Base-by-base conservation (phyloP, 768 basidiomycete genomes). In the Russula sp. region DNA sequence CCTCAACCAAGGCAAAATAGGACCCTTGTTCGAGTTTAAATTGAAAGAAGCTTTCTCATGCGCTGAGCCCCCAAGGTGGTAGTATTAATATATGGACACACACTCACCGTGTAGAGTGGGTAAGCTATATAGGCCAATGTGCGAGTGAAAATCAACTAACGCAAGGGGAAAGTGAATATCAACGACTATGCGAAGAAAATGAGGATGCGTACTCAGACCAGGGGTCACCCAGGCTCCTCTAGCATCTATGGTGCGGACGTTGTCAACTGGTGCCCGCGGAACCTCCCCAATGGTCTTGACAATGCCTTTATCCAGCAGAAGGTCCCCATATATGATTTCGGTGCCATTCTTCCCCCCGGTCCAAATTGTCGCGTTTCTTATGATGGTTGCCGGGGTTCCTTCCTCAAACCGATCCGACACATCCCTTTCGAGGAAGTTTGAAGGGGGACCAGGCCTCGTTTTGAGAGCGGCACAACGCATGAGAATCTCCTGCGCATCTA, bases 1-100 rank as follows among this genome's bases (percentile, higher is more conserved):
- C 52, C 92, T 80, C 32, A 98, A 77, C 85, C 87, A 91, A 2
- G 92, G 91, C 39, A 85, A 68, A 61, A 89, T 79, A 4, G 89
- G 82, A 0, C 87, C 88, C 55, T 89, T 81, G 10, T 64, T 65
- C 10, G 90, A 91, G 71, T 88, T 86, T 14, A 81, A 76, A 70
- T 90, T 89, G 49, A 74, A 64, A 16, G 82, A 76, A 35, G 84
- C 84, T 77, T 48, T 20, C 18, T 11, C 22, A 55, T 52, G n/a
- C 48, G 35, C 20, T 18, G 47, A 48, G 47, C 16, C 22, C 48
- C 20, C 47, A 39, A 22, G 32, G 47, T 4, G n/a, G 14, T 58
- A 7, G 11, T 42, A 55, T 34, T 5, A 31, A 14, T 10, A 37
- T 39, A 9, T 55, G 32, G 53, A 51, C 39, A 67, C 60, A 62